Conservation (phyloP, 2,329 filamentous ascomycete species). For the Fusarium abutilonis region DNA sequence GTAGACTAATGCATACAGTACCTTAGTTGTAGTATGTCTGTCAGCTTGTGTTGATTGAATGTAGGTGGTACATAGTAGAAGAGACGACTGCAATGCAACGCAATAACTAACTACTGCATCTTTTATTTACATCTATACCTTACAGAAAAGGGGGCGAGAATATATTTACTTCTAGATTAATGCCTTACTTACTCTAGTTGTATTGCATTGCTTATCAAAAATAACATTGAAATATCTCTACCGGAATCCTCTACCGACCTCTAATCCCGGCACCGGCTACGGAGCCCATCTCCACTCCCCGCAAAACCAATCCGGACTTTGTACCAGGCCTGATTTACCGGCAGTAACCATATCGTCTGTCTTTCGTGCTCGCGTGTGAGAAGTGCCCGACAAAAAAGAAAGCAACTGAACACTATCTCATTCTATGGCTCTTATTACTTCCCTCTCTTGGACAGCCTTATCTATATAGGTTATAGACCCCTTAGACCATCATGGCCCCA, state of each 20-base stretch:
- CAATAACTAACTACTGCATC: no score
- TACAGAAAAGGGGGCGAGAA: no score
- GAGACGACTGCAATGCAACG: background rate
- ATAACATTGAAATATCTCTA: background rate
- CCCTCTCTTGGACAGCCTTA: background rate
- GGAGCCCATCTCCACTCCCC: conserved; percentile 30
- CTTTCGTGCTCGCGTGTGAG: conserved; percentile 19
- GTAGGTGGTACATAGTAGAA: conserved; percentile 6
- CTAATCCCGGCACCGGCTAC: conserved; percentile 38
- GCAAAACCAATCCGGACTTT: conserved; percentile 29
- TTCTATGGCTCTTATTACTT: conserved; percentile 26
- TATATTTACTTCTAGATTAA: no score
- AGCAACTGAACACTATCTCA: conserved; percentile 24
- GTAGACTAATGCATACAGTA: conserved; percentile 1
- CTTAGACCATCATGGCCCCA: conserved; percentile 41
- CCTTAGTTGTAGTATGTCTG: background rate
- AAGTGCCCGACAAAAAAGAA: conserved; percentile 33
- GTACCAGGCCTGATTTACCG: conserved; percentile 20
- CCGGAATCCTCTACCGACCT: conserved; percentile 24
- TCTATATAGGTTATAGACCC: conserved; percentile 3
- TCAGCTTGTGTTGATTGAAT: conserved; percentile 4
- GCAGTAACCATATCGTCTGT: conserved; percentile 17
- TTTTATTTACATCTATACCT: no score
- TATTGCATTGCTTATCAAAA: background rate
- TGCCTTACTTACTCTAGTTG: no score